Percentiles rank a stretch among this genome's conserved stretches.
Conservation (phyloP, 441 rosid genomes). For the Aleurites moluccanus region DNA sequence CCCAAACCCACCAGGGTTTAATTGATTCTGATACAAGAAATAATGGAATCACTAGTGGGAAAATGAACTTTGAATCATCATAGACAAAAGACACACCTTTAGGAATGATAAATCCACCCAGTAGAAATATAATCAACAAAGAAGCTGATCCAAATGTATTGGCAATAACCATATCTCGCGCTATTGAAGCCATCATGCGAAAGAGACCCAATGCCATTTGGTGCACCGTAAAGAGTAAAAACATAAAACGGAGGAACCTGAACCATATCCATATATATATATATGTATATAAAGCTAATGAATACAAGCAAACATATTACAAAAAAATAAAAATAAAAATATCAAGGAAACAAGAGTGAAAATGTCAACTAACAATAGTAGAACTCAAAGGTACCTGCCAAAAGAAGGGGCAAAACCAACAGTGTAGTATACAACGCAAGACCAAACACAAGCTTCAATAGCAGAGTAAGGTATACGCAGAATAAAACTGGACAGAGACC, state of each 20-base stretch:
- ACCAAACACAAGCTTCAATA: conserved; percentile 86
- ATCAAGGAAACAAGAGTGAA: conserved; percentile 1
- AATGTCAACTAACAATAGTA: background rate
- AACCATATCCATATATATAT: background rate
- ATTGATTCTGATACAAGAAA: conserved; percentile 48
- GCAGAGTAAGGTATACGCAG: conserved; percentile 85
- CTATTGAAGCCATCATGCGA: conserved; percentile 73
- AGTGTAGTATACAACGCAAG: conserved; percentile 71
- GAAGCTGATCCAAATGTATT: conserved; percentile 84
- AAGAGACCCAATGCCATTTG: conserved; percentile 95
- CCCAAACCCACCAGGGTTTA: conserved; percentile 96
- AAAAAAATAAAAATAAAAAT: too few species aligned
- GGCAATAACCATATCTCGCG: conserved; percentile 88
- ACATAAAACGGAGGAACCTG: conserved; percentile 38
- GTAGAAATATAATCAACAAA: conserved; percentile 55
- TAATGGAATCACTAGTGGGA: conserved; percentile 13
- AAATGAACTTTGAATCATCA: conserved; percentile 8
- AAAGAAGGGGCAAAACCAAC: conserved; percentile 80
- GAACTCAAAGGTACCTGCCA: conserved; percentile 50
- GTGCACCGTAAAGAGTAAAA: conserved; percentile 68
- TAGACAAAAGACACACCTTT: conserved; percentile 46
- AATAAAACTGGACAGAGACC: conserved; percentile 78
- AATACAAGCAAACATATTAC: background rate
- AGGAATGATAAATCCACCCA: conserved; percentile 94
- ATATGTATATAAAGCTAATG: background rate